Base-by-base conservation (phyloP, 2,329 filamentous ascomycete genomes). In the Epichloe typhina region DNA sequence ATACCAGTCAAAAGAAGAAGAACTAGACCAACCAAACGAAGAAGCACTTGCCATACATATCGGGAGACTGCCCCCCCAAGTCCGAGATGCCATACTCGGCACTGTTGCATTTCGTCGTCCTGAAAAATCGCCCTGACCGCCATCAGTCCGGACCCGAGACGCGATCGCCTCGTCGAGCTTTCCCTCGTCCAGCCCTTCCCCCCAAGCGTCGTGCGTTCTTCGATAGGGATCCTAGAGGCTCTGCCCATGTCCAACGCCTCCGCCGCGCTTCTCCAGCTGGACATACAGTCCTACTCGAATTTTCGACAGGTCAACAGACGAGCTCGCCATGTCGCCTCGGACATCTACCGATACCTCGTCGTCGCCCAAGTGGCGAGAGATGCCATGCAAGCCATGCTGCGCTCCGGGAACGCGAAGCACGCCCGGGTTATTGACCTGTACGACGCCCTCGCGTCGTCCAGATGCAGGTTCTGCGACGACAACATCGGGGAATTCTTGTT, bases 261-360 rank as follows among this genome's bases (percentile, higher is more conserved):
- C n/a, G 21, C 19, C 12, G 33, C 37, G 38, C 46, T 19, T 41
- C 42, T 39, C 36, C n/a, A 46, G 17, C 36, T 46, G 13, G 49
- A 50, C 21, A 41, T 46, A 9, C 41, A 41, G n/a, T 50, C 49
- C 23, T 50, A 31, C 35, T 50, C 37, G n/a, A 50, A 40, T 33
- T 13, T 50, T 26, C 49, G 49, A 11, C 49, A 50, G 19, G 44
- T 41, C n/a, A 50, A 46, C 49, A 31, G 49, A 33, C 49, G 49
- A 31, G 43, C 21, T 13, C 41, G 49, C 31, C 41, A 50, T 19
- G 33, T 33, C 40, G 49, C 40, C 44, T 50, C 33, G 26, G 26
- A 19, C 35, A 26, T 46, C 15, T 1, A 33, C 17, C 41, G 46
- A 39, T 50, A 50, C 44, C 49, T 12, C 19, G 15, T 23, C 42